Base-by-base conservation (phyloP, 2,329 filamentous ascomycete species). In the Colletotrichum incanum region DNA sequence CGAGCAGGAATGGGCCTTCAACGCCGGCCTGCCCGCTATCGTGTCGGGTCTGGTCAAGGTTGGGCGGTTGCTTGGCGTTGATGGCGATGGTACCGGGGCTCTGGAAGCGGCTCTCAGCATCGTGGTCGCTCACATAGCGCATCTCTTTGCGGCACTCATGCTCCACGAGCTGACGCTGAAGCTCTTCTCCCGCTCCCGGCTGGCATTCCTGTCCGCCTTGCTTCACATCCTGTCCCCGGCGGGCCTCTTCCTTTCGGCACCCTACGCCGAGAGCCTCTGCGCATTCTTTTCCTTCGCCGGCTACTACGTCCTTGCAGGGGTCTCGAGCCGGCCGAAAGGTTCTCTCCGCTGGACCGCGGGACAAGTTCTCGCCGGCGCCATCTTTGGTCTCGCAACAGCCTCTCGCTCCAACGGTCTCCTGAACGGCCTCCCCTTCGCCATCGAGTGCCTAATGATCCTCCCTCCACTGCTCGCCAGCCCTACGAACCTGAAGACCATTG, bases 1-100 rank as follows among this genome's bases (percentile, higher is more conserved):
- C 79, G 94, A 97, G 83, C 94, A 96, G 82, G 93, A 96, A 81
- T 96, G 93, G 93, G 94, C 94, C 0, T 96, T 95, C 82, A 92
- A 92, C 47, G 75, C 78, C 68, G 83, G 82, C 71, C 74, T 90
- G 56, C 87, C 89, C 1, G 75, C 79, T 11, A 75, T 82, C 49
- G 84, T 89, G 28, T 79, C 82, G 12, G 75, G 74, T 47, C 26
- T 87, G 14, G 72, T 79, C 11, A 75, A 76, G 80, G 77, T 63
- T 20, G 71, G 83, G 31, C 73, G 74, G 50, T 74, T 62, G 14
- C 49, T 80, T 58, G 80, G 78, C 34, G 37, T 80, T 11, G 37
- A 28, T 34, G 58, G 65, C 52, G 68, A 52, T 41, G 72, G 73
- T 20, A 31, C 45, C 45, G 79, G 49, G 11, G 65, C 75, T 41